phyloP scores from a whole-genome alignment of 2,329 filamentous ascomycete genomes.

The Beauveria brongniartii region DNA sequence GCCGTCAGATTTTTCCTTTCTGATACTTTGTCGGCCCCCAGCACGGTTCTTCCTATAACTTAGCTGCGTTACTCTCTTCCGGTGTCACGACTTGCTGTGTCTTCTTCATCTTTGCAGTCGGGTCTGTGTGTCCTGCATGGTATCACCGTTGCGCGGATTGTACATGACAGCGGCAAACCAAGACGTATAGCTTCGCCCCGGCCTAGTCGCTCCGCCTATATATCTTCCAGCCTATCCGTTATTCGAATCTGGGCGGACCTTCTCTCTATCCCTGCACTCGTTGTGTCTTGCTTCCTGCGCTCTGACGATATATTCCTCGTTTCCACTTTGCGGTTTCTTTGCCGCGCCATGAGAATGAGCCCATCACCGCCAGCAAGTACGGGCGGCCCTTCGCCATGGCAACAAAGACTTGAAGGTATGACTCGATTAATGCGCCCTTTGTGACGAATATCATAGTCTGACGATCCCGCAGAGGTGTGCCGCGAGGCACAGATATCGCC shows the following conservation, averaged over 20 bases:
- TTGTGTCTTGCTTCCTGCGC: not conserved
- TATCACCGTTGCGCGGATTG: conserved; percentile 9
- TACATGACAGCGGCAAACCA: conserved; percentile 12
- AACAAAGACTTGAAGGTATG: conserved; percentile 43
- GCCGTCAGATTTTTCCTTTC: not conserved
- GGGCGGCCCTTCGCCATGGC: conserved; percentile 29
- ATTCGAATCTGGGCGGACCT: not conserved
- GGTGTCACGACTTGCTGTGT: not conserved
- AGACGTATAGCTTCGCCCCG: conserved; percentile 9
- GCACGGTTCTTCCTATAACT: not conserved
- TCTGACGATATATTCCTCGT: not conserved
- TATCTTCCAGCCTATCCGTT: conserved; percentile 4
- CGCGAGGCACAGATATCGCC: conserved; percentile 37
- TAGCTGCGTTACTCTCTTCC: not conserved
- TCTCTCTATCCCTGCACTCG: not conserved
- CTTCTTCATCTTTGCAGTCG: conserved; percentile 6
- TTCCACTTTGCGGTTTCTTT: not conserved
- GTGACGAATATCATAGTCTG: conserved; percentile 22
- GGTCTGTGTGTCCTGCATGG: conserved; percentile 9
- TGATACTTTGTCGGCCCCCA: not conserved
- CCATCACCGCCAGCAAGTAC: conserved; percentile 13
- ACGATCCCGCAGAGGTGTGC: conserved; percentile 40
- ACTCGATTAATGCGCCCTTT: conserved; percentile 19
- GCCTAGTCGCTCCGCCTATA: conserved; percentile 2
- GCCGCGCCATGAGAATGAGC: conserved; percentile 1